A percentile compares a stretch with the other conserved stretches of the same genome.
Evolutionary conservation across 495 filamentous ascomycete genomes (phyloP).

Genomic region (Annulohypoxylon bovei): DNA sequence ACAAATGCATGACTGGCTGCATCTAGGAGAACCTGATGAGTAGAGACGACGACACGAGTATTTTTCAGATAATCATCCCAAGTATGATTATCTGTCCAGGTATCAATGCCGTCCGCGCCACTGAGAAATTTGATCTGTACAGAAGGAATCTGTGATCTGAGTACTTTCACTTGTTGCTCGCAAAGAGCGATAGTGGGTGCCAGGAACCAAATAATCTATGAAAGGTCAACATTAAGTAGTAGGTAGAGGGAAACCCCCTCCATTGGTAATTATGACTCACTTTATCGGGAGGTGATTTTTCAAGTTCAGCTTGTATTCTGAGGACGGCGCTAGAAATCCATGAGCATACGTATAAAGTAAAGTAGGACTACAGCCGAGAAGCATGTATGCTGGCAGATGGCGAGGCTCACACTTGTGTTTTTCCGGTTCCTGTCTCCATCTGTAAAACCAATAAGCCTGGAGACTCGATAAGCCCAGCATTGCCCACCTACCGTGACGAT

Average conservation of each 20-base stretch:
- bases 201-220: constrained; percentile 85
- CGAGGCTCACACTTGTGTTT: constrained; percentile 82
- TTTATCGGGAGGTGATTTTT: constrained; percentile 66
- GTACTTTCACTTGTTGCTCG: constrained; percentile 73
- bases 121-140: constrained; percentile 71
- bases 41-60: constrained; percentile 79
- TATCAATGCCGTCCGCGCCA: constrained; percentile 74
- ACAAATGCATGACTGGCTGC: constrained; percentile 86
- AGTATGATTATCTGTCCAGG: constrained; percentile 74
- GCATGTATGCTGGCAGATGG: not conserved
- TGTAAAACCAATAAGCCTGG: constrained; percentile 44
- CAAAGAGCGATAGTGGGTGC: constrained; percentile 80
- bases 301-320: constrained; percentile 80
- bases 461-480: not conserved
- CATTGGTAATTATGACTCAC: constrained; percentile 52
- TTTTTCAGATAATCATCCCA: constrained; percentile 80
- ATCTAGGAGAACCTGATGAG: constrained; percentile 79
- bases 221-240: constrained; percentile 34
- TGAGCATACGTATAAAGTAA: constrained; percentile 18
- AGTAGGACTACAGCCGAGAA: not conserved
- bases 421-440: constrained; percentile 96
- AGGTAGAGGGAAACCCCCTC: not conserved
- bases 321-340: constrained; percentile 71
- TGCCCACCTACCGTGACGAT: constrained; percentile 76
- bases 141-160: constrained; percentile 69